Conservation (phyloP, 306 rosid genomes). For the Vigna reflexopilosa region DNA sequence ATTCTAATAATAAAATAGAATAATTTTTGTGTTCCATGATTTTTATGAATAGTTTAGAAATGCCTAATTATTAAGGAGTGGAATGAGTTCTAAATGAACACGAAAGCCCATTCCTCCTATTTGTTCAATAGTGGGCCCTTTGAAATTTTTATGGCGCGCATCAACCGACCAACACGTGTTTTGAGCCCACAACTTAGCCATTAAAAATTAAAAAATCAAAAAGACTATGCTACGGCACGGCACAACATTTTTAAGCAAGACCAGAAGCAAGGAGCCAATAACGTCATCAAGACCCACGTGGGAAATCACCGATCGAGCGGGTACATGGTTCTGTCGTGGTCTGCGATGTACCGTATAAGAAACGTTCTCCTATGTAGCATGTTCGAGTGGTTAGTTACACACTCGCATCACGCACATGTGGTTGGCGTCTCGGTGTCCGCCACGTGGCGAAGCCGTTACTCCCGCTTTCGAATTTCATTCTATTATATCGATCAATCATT, state of each 20-base stretch:
- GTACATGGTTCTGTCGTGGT: not conserved
- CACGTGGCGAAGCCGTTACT: conserved; percentile 65
- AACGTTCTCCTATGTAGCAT: conserved; percentile 13
- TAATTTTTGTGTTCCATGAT: not conserved
- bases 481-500: not conserved
- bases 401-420: not conserved
- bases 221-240: conserved; percentile 12
- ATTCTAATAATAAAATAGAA: too few species aligned
- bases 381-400: conserved; percentile 43
- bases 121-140: not conserved
- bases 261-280: conserved; percentile 18
- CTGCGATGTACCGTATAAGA: not conserved
- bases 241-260: not conserved
- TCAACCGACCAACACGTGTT: not conserved
- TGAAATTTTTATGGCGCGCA: not conserved
- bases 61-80: not conserved
- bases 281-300: not conserved
- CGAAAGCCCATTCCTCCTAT: conserved; percentile 5
- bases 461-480: conserved; percentile 40
- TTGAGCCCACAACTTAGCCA: conserved; percentile 1
- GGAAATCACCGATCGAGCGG: not conserved
- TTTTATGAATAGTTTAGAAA: not conserved
- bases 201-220: too few species aligned
- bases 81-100: not conserved
- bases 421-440: conserved; percentile 52